Evolutionary conservation across 176 grass and related monocot genomes (phyloP), one percentile per base, ranked within the genome.

Genomic region (Carex cristatella): DNA sequence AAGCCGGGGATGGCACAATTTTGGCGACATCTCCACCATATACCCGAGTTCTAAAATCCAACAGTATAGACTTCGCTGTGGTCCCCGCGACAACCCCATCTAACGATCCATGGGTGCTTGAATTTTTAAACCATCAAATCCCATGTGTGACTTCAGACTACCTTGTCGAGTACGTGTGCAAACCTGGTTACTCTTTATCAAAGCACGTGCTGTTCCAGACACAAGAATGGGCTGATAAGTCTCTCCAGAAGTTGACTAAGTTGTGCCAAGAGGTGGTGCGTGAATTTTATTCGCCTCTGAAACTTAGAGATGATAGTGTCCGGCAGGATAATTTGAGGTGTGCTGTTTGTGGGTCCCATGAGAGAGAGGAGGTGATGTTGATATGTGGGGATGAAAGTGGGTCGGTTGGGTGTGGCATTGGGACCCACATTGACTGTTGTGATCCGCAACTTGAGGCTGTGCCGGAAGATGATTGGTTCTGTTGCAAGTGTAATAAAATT

Each of bases 11-110:
- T 51, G 95, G 93, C 64, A 87, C 78, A 73, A 86, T 98, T 81
- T 74, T 98, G 61, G 95, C 95, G 54, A 95, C 95, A 69, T 93
- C 91, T 8, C 95, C 95, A 4, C 95, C 95, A 2, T 98, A 95
- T 61, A 90, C 89, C 40, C 83, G 89, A 40, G 90, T 98, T 66
- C 35, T 98, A 18, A 87, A 90, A 59, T 79, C 89, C 8, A 32
- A 65, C 81, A 73, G 88, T 11, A 70, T 98, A 11, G 88, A 98
- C 54, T 98, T 90, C 5, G 91, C 92, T 6, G 86, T 98, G 0
- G 78, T 98, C 61, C 89, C 92, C 18, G 55, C 80, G 16, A 61
- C 83, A 72, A 95, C 89, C 67, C 88, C 91, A 18, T 85, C 91
- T 85, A 81, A 86, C 40, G 95, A 98, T 30, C 73, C 87, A 63